Base-by-base conservation (phyloP, 2,329 filamentous ascomycete genomes). In the Pyricularia pennisetigena region DNA sequence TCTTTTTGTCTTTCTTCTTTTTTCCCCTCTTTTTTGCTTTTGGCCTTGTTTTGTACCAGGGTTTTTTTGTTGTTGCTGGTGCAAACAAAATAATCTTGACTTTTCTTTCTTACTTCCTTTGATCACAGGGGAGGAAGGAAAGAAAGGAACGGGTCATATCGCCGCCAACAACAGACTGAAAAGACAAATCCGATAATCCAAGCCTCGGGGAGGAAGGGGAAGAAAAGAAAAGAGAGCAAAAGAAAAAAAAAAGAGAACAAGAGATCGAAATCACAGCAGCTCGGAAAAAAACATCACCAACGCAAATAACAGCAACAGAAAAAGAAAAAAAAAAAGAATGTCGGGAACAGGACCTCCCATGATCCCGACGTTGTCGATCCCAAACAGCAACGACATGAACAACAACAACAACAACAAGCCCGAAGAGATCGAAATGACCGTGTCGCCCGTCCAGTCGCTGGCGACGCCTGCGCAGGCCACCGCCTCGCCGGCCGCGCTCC, bases 51-150 rank as follows among this genome's bases (percentile, higher is more conserved):
- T 65, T 35, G 64, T 32, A 14, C 23, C 64, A 35, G 14, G 30
- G 30, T 30, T 35, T 64, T 65, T 65, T 35, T 65, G 41, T 35
- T 65, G 41, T 65, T 65, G 35, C 64, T 26, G 23, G 64, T 30
- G 64, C 2, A 8, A 49, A n/a, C n/a, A n/a, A 32, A 35, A 14
- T 35, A 49, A 49, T n/a, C 41, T 65, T 23, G 14, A 1, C 26
- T 65, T 65, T 65, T 35, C n/a, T 65, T 65, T 35, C 23, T 65
- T 28, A 24, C 64, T 30, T 35, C 64, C 64, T 24, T 65, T 49
- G 16, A 12, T n/a, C 20, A n/a, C 7, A 8, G 20, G 41, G 41
- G 6, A 8, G 16, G 16, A 49, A n/a, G n/a, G 20, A 49, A n/a
- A 49, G 41, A 9, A 49, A 49, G 41, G 41, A 49, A 16, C 12